Base-by-base conservation (phyloP, 2,329 filamentous ascomycete species). In the Penicillium olsonii region DNA sequence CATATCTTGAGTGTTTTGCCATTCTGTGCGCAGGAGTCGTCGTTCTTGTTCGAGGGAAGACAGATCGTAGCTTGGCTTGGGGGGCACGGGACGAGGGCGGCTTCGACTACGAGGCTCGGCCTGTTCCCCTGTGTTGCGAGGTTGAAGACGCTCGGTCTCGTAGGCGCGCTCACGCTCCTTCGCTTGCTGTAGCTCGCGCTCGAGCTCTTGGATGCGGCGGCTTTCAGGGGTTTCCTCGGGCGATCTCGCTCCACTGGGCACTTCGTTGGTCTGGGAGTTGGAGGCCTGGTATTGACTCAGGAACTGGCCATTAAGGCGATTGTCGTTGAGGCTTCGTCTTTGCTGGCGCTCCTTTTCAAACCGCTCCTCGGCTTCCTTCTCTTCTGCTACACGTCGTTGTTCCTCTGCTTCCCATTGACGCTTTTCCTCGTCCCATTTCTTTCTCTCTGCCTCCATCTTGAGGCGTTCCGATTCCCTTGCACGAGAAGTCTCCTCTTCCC, bases 281-380 rank as follows among this genome's bases (percentile, higher is more conserved):
- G 90, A 86, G 17, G 86, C 84, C 67, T 90, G 87, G 67, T 96
- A 95, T 66, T 96, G 88, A 64, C 88, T 92, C 42, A 95, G 79
- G 61, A 87, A 92, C 65, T 96, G 91, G 2, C 91, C 91, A 52
- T 85, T 87, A 18, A 96, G 77, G 54, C 85, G 83, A 31, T 80
- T 78, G 60, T 91, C 85, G 62, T 82, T 86, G 54, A 75, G 76
- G 19, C 76, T 78, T 53, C 83, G 79, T 48, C 82, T 78, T 50
- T 82, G 78, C 60, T 78, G 78, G 40, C 87, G 82, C 64, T 92
- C 87, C 50, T 85, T 78, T 41, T 83, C 82, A 26, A 91, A 68
- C 34, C 79, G 80, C 10, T 82, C 81, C 61, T 91, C 86, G 2
- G 85, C 83, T 56, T 88, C 88, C 27, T 82, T 82, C 59, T 95